A percentile compares a stretch with the other conserved stretches of the same genome.
phyloP scores from a whole-genome alignment of 148 eudicot species.

The Fagopyrum tataricum region DNA sequence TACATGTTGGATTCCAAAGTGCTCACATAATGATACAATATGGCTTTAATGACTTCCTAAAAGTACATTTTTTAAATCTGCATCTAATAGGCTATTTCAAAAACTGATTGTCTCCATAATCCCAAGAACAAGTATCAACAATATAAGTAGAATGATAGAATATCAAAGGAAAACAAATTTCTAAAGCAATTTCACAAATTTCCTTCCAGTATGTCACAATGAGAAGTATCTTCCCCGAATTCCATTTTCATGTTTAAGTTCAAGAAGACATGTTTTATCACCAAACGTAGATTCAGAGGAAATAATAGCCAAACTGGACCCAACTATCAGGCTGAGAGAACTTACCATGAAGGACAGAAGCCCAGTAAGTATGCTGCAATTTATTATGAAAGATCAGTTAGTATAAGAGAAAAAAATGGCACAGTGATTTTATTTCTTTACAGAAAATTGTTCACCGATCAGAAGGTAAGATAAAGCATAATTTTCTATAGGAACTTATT shows the following conservation, averaged over 20 bases:
- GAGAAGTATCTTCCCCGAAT: not conserved
- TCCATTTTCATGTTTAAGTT: not conserved
- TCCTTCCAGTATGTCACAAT: not conserved
- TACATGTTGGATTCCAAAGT: not conserved
- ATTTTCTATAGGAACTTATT: not conserved
- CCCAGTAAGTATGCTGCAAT: constrained; percentile 89
- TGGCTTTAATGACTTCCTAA: not conserved
- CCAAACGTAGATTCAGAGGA: not conserved
- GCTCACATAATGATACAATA: not conserved
- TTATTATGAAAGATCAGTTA: constrained; percentile 25
- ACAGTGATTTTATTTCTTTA: not conserved
- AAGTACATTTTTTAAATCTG: not conserved
- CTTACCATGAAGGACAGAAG: constrained; percentile 98
- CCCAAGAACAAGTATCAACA: not conserved
- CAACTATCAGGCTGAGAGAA: constrained; percentile 13
- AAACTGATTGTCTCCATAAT: not conserved
- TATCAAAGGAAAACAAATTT: not conserved
- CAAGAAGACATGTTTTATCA: not conserved
- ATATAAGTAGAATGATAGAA: not conserved
- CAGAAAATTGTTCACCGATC: not conserved
- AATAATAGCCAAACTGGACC: not conserved
- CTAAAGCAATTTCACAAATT: not conserved
- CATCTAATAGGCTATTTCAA: not conserved
- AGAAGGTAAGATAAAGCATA: not conserved
- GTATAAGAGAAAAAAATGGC: constrained; percentile 12